A percentile compares a stretch with the other conserved stretches of the same genome.
Conservation (phyloP, 257 asterid species). For the Solanum habrochaites region DNA sequence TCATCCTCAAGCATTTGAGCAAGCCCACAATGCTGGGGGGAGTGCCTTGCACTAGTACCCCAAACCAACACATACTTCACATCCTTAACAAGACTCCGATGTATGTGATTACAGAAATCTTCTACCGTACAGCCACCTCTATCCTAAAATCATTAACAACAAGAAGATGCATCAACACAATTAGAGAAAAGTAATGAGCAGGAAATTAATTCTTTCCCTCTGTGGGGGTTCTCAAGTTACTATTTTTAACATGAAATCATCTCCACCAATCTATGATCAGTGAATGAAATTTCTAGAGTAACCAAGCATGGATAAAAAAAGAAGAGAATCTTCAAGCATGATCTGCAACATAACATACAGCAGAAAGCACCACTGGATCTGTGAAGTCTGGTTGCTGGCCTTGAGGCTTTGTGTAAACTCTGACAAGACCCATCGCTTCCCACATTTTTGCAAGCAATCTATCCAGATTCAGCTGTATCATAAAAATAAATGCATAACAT, state of each 20-base stretch:
- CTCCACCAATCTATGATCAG: background rate
- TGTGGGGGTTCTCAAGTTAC: background rate
- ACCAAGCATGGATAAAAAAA: background rate
- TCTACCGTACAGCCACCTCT: constrained; percentile 95
- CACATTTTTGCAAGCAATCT: constrained; percentile 79
- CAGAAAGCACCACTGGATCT: constrained; percentile 93
- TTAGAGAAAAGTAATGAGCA: background rate
- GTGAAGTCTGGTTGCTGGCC: constrained; percentile 99
- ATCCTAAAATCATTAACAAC: constrained; percentile 46
- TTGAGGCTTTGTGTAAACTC: constrained; percentile 94
- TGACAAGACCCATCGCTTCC: constrained; percentile 89
- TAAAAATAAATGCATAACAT: constrained; percentile 2
- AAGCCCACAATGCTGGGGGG: constrained; percentile 95
- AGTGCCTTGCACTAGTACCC: constrained; percentile 96
- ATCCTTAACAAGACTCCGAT: constrained; percentile 88
- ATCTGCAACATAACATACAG: constrained; percentile 32
- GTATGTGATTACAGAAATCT: constrained; percentile 95
- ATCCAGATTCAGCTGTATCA: constrained; percentile 35
- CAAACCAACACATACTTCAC: constrained; percentile 92
- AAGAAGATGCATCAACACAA: background rate
- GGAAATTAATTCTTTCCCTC: background rate
- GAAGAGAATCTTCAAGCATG: background rate
- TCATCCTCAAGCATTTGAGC: constrained; percentile 78
- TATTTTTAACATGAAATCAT: background rate
- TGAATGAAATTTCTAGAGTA: background rate